Percentiles rank a stretch among this genome's conserved stretches.
Evolutionary conservation across 495 filamentous ascomycete genomes (phyloP).

Genomic region (Podospora pseudopauciseta): DNA sequence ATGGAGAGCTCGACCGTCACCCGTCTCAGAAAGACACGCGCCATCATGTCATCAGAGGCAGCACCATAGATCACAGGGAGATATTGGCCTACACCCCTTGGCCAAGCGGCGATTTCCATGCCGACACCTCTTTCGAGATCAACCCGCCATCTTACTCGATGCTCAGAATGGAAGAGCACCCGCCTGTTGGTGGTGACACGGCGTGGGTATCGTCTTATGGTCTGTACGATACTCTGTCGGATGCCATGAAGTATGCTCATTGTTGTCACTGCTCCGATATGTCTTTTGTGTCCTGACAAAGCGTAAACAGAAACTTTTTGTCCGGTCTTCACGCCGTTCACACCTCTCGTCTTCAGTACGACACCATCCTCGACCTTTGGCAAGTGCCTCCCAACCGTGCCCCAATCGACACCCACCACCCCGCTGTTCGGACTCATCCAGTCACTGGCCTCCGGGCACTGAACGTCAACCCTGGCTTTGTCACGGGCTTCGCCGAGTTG

Average conservation of each 20-base stretch:
- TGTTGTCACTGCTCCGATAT: not conserved
- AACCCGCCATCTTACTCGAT: conserved; percentile 52
- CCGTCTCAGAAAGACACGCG: conserved; percentile 46
- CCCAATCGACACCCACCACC: conserved; percentile 53
- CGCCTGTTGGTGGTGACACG: conserved; percentile 51
- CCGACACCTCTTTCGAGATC: conserved; percentile 52
- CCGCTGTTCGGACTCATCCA: conserved; percentile 53
- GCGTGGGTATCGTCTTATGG: conserved; percentile 53
- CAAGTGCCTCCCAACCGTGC: conserved; percentile 46
- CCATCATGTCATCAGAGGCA: conserved; percentile 37
- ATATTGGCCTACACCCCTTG: conserved; percentile 41
- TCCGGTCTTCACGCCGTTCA: conserved; percentile 51
- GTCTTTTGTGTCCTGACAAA: not conserved
- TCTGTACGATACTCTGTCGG: conserved; percentile 49
- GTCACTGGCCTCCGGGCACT: conserved; percentile 51
- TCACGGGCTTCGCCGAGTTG: conserved; percentile 52
- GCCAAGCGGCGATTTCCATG: conserved; percentile 44
- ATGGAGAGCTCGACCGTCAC: conserved; percentile 47
- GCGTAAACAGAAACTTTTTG: conserved; percentile 42
- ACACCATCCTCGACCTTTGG: conserved; percentile 47
- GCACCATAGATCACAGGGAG: conserved; percentile 39
- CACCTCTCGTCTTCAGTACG: conserved; percentile 48
- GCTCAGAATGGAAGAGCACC: conserved; percentile 54
- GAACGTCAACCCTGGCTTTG: conserved; percentile 50
- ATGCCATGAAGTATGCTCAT: conserved; percentile 24